Evolutionary conservation across 1,284 basidiomycete species (phyloP).

Genomic region (Takashimella tepidaria): DNA sequence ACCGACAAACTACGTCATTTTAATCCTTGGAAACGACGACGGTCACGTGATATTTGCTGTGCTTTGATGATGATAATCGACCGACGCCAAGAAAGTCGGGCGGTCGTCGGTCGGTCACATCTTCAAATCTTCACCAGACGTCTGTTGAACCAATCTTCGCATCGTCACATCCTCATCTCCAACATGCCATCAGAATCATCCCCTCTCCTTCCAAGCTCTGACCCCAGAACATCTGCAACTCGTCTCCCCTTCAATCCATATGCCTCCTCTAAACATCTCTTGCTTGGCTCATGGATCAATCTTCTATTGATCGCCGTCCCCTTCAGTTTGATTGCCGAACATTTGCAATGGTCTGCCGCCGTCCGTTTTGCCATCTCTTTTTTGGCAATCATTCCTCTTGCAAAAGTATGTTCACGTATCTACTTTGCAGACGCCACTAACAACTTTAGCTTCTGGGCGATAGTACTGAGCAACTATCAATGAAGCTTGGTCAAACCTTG

Average conservation of each 20-base stretch:
- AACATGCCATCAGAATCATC: background rate
- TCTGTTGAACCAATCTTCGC: background rate
- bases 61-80: no score
- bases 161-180: background rate
- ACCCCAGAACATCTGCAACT: no score
- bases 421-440: conserved; percentile 6
- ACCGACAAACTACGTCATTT: no score
- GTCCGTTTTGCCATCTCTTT: conserved; percentile 79
- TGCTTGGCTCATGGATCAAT: conserved; percentile 68
- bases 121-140: no score
- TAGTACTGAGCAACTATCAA: conserved; percentile 77
- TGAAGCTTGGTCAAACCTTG: conserved; percentile 71
- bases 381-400: conserved; percentile 79
- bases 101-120: no score
- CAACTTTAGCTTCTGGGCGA: conserved; percentile 54
- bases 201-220: background rate
- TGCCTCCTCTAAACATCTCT: conserved; percentile 60
- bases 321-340: conserved; percentile 55
- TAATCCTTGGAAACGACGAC: no score
- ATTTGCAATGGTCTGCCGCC: conserved; percentile 64
- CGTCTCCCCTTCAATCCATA: conserved; percentile 30
- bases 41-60: no score
- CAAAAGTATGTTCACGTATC: conserved; percentile 56
- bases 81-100: no score
- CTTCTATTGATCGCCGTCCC: conserved; percentile 71